Base-by-base conservation (phyloP, 805 yeast genomes). In the Pichia exigua region DNA sequence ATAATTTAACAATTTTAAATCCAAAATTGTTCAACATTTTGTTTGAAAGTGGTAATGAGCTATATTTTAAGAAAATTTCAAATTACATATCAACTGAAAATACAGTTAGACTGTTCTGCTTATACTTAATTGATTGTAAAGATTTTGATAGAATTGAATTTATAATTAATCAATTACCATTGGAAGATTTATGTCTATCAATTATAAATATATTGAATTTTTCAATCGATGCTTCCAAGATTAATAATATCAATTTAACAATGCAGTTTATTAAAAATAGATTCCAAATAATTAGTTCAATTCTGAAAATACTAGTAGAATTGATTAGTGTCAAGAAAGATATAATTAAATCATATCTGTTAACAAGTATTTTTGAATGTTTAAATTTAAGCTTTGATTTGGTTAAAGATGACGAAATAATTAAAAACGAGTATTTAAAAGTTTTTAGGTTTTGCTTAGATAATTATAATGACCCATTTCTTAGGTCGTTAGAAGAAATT, bases 211-310 rank as follows among this genome's bases (percentile, higher is more conserved):
- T 59, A 6, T 45, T 68, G 12, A 51, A 24, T 22, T 49, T 52
- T 27, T 58, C 64, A 8, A 46, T 58, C 21, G 68, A 67, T 52
- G 58, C 65, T 2, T 61, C 68, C 0, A 60, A 57, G 22, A 54
- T 59, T 8, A 60, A 59, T 17, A 65, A 65, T 41, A 53, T 63
- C 21, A 60, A 59, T 39, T 21, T 67, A 21, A 64, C 69, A 0
- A 60, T 66, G 50, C 70, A 65, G 42, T 62, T 60, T 46, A 61
- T 61, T 40, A 66, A 65, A 45, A 48, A 64, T 50, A 62, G 64
- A 44, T 39, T 46, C 6, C 42, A 46, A 17, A 60, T 65, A 27
- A 45, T 65, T 47, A 46, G 54, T 12, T 54, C 61, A 1, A 58
- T 63, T 43, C 60, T 62, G 26, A 39, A 49, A 15, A 27, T 62